Evolutionary conservation across 1,139 yeast species (phyloP), one percentile per base, ranked within the genome.

Genomic region (Meyerozyma carpophila): DNA sequence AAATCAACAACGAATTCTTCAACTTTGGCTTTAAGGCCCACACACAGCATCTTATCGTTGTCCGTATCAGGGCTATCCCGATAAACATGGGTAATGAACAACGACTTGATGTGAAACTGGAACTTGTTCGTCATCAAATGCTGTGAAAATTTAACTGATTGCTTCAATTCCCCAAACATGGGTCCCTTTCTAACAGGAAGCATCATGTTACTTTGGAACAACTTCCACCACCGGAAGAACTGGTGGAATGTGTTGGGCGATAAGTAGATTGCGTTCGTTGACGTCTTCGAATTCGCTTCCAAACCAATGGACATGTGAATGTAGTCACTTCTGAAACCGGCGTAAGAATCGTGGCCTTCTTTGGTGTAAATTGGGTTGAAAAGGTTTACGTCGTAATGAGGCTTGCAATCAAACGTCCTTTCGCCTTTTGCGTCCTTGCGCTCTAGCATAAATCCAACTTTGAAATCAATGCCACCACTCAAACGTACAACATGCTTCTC

Each of bases 261-360:
- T 39, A 73, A 57, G 49, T 71, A 75, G 31, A 73, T 68, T 1
- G 76, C 58, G 50, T 73, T 73, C 48, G 71, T 68, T 47, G 73
- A 65, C 4, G 59, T 51, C 8, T 62, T 67, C 21, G 60, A 59
- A 47, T 67, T 61, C 21, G 95, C 86, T 37, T 74, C 65, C 38
- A 91, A 71, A 0, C 87, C 73, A 27, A 91, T 71, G 0, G 94
- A 87, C 77, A 91, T 68, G 58, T 89, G 96, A 14, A 90, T 72
- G 53, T 77, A 86, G 43, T 86, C 81, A 44, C 94, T 82, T 58
- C 98, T 68, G 65, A 86, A 91, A 0, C 88, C 94, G 4, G 61
- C 59, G 56, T 83, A 91, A 0, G 96, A 87, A 60, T 93, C 98
- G 53, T 83, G 82, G 0, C 57, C 62, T 2, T 64, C 59, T 9